Evolutionary conservation across 1,139 yeast genomes (phyloP).

Genomic region (Nakaseomyces delphensis): DNA sequence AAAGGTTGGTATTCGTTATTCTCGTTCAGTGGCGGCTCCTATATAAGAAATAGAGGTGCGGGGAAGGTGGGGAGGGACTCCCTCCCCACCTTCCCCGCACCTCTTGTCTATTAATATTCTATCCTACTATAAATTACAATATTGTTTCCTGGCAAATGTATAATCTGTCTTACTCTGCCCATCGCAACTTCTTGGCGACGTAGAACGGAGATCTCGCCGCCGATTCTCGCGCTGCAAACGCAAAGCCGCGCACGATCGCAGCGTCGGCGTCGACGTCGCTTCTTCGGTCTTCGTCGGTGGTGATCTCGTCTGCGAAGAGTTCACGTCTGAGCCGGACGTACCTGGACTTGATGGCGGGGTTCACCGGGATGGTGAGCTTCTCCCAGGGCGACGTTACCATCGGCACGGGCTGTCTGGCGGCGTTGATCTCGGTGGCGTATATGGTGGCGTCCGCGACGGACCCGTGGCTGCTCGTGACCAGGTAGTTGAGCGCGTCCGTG

Average conservation of each 20-base stretch:
- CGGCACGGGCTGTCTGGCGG: conserved; percentile 48
- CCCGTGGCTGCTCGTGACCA: conserved; percentile 65
- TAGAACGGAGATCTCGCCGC: conserved; percentile 1
- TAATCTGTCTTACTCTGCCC: neutral
- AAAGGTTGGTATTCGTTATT: no score
- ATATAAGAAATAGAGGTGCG: no score
- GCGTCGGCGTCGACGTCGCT: no score
- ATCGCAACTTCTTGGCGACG: neutral
- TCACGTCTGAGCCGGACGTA: conserved; percentile 29
- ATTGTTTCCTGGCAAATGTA: neutral
- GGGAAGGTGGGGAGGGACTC: no score
- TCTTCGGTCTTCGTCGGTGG: conserved; percentile 9
- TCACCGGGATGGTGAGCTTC: conserved; percentile 59
- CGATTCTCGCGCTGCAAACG: neutral
- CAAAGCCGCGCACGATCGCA: conserved; percentile 47
- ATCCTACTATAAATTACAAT: neutral
- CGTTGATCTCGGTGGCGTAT: conserved; percentile 67
- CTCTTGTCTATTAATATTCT: no score
- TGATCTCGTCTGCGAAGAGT: conserved; percentile 13
- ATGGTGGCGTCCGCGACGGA: conserved; percentile 60
- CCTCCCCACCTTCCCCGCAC: no score
- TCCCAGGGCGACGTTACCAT: conserved; percentile 52
- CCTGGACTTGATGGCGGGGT: conserved; percentile 28
- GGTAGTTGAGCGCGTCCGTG: conserved; percentile 38
- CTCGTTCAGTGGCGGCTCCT: no score